Conservation (phyloP, 371 early-diverging fungal genomes). For the Circinella minor region DNA sequence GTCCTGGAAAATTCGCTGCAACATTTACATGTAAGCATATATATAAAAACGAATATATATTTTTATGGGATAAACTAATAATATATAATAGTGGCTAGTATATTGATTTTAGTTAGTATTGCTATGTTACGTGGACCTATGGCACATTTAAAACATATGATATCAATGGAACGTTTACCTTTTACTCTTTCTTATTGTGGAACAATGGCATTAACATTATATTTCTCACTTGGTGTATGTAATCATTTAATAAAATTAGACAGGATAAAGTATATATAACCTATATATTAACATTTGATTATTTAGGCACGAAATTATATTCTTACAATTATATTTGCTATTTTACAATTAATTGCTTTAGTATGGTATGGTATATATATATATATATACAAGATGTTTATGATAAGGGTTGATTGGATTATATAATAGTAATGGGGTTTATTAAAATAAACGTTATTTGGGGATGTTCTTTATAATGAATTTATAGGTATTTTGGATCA, state of each 20-base stretch:
- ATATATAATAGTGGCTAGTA: conserved; percentile 42
- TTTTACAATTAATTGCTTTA: conserved; percentile 65
- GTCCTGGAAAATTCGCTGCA: conserved; percentile 66
- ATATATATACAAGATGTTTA: neutral
- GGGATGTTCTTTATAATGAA: neutral
- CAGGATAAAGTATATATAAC: no score
- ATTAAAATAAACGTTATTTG: neutral
- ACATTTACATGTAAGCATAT: conserved; percentile 61
- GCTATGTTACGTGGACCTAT: conserved; percentile 69
- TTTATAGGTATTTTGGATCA: conserved; percentile 52
- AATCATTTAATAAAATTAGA: neutral
- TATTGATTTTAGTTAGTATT: conserved; percentile 56
- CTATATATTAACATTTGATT: neutral
- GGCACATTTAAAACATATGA: conserved; percentile 63
- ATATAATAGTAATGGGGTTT: neutral
- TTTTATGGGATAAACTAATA: no score
- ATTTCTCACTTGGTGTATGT: conserved; percentile 61
- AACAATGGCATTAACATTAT: conserved; percentile 65
- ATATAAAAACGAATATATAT: neutral
- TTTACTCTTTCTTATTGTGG: conserved; percentile 66
- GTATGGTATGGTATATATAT: conserved; percentile 43
- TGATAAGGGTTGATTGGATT: neutral
- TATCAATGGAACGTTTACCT: conserved; percentile 61
- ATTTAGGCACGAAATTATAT: conserved; percentile 50
- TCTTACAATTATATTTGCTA: conserved; percentile 59